phyloP scores from a whole-genome alignment of 371 early-diverging fungal species.

The Rhizopus arrhizus region DNA sequence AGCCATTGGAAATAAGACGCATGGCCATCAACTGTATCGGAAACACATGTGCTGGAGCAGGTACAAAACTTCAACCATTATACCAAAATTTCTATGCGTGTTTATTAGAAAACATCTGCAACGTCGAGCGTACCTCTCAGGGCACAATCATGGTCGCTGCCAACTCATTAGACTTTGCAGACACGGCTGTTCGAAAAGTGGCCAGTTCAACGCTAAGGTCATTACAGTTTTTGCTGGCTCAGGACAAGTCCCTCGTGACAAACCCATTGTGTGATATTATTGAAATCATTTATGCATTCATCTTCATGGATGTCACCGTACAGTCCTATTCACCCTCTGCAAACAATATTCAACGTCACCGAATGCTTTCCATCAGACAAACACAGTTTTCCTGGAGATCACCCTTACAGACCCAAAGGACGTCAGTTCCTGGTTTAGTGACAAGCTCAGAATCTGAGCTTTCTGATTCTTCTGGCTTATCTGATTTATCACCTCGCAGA shows the following conservation, averaged over 20 bases:
- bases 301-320: constrained; percentile 47
- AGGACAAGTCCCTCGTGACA: constrained; percentile 45
- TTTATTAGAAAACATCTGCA: constrained; percentile 45
- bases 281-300: constrained; percentile 49
- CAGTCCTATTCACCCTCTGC: constrained; percentile 26
- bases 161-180: constrained; percentile 35
- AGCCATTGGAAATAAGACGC: constrained; percentile 53
- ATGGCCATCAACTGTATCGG: constrained; percentile 70
- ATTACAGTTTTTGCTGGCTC: constrained; percentile 48
- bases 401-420: not conserved
- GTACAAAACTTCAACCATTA: constrained; percentile 41
- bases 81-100: constrained; percentile 47
- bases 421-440: not conserved
- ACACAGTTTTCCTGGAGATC: constrained; percentile 29
- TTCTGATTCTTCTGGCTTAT: constrained; percentile 50
- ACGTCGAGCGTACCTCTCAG: constrained; percentile 28
- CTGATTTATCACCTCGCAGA: constrained; percentile 25
- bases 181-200: constrained; percentile 49
- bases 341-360: not conserved
- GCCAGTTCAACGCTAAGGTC: constrained; percentile 56
- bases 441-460: constrained; percentile 65
- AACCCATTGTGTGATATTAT: constrained; percentile 52
- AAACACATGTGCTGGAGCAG: constrained; percentile 53
- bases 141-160: constrained; percentile 47
- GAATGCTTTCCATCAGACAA: not conserved